Evolutionary conservation across 1,284 basidiomycete species (phyloP), one percentile per base, ranked within the genome.

Genomic region (Apiotrichum brassicae): DNA sequence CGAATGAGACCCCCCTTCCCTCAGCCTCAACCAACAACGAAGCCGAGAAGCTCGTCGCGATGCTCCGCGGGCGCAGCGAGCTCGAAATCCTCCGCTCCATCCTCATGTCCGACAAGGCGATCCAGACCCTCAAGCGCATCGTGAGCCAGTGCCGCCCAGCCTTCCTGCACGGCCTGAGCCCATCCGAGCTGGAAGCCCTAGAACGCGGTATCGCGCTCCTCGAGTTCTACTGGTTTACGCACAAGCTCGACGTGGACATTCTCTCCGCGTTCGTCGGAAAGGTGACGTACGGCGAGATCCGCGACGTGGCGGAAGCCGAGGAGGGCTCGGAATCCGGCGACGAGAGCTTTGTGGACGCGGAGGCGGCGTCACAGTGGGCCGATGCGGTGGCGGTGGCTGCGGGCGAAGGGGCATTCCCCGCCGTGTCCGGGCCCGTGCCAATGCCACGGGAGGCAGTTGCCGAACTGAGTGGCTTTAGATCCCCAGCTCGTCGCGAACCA

Each of bases 151-250:
- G 90, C 85, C 1, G 94, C 94, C 77, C 97, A 92, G 51, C 93
- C 84, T 74, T 97, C 93, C 85, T 98, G 94, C 73, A 97, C 93
- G 30, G 95, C 90, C 50, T 71, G 65, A 51, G 98, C 94, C 57
- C 97, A 94, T 59, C 97, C 88, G 74, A 98, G 98, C 75, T 95
- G 97, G 57, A 94, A 93, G 41, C 94, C 82, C 76, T 98, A 94
- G 25, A 42, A 16, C 40, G 40, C 19, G 28, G 26, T 72, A 79
- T 73, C 68, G 78, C 76, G 38, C 76, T 78, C 74, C 75, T 52
- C 18, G 25, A 36, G 18, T 42, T 42, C 18, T 42, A 42, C 40
- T 42, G 40, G 40, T 42, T 42, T n/a, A 42, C 40, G 12, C 25
- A n/a, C n/a, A 19, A 42, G 7, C 40, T 42, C 18, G 28, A 42